Base-by-base conservation (phyloP, 2,329 filamentous ascomycete genomes). In the Zymoseptoria ardabiliae region DNA sequence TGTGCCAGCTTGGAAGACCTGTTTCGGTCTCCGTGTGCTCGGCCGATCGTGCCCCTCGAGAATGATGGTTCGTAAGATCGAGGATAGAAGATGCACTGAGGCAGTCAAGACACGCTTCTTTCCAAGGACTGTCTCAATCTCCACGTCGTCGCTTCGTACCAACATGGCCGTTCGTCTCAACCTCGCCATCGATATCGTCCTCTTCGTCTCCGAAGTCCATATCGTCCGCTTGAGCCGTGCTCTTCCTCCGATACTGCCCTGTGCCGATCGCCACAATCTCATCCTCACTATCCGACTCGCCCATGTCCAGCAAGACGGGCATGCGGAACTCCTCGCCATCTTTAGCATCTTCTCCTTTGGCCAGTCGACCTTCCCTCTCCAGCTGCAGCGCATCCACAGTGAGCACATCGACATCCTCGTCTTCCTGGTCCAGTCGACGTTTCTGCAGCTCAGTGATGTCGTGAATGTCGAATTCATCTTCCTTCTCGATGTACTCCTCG, bases 401-500 rank as follows among this genome's bases (percentile, higher is more conserved):
- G 58, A 97, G 77, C 1, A 97, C 91, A 70, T 99, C 94, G 4
- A 97, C 87, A 60, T 91, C 87, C 72, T 97, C 94, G 68, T 97
- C 94, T 75, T 99, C 94, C 11, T 88, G 82, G 71, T 97, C 92
- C 2, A 97, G 81, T 50, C 92, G 85, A 28, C 93, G 85, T 73
- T 96, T 93, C 71, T 95, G 91, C 58, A 97, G 87, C 73, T 97
- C 93, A 71, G 97, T 93, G 59, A 93, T 88, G 0, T 91, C 91
- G 71, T 97, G 94, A 58, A 97, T 95, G 73, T 99, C 95, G 68
- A 99, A 99, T 72, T 99, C 94, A 72, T 99, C 94, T 75, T 99
- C 94, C 58, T 85, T 84, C 74, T 99, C 94, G 50, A 95, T 85
- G 72, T 99, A 99, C 73, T 97, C 91, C 21, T 96, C 91, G 68